Evolutionary conservation across 129 eudicot species (phyloP).

Genomic region (Deinandra increscens): DNA sequence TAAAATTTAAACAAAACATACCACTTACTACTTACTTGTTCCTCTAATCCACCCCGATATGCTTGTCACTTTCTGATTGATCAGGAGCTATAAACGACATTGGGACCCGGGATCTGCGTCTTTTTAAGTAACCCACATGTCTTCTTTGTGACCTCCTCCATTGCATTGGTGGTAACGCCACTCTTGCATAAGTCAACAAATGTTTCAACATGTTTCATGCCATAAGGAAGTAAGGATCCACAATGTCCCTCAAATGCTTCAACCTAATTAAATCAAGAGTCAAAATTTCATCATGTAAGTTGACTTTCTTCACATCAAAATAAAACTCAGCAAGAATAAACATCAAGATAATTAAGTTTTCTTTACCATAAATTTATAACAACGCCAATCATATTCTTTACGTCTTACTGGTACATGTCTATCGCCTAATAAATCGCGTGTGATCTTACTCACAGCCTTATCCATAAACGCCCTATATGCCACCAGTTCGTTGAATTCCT

Average conservation of each 20-base stretch:
- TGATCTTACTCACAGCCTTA: not conserved
- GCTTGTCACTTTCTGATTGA: too few species aligned
- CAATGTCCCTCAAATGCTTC: constrained; percentile 36
- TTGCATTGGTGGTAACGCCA: constrained; percentile 28
- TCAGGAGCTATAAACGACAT: constrained; percentile 41
- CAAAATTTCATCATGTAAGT: not conserved
- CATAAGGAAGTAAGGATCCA: constrained; percentile 64
- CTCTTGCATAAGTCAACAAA: constrained; percentile 70
- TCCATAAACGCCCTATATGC: constrained; percentile 17
- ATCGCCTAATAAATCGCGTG: not conserved
- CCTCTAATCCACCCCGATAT: too few species aligned
- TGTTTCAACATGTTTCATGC: constrained; percentile 64
- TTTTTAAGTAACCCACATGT: constrained; percentile 34
- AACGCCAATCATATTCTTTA: constrained; percentile 27
- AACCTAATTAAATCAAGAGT: constrained; percentile 36
- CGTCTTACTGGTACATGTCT: too few species aligned
- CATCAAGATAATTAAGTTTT: not conserved
- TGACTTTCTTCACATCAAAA: not conserved
- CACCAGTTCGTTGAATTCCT: constrained; percentile 17
- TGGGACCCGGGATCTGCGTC: constrained; percentile 26
- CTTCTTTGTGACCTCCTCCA: constrained; percentile 50
- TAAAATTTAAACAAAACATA: not conserved
- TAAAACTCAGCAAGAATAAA: not conserved
- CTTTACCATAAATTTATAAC: constrained; percentile 24
- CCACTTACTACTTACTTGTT: too few species aligned